These are phyloP conservation scores for Basipetospora chlamydospora DNA, from an alignment of 2,329 filamentous ascomycete genomes.

Conservation along the genomic window DNA sequence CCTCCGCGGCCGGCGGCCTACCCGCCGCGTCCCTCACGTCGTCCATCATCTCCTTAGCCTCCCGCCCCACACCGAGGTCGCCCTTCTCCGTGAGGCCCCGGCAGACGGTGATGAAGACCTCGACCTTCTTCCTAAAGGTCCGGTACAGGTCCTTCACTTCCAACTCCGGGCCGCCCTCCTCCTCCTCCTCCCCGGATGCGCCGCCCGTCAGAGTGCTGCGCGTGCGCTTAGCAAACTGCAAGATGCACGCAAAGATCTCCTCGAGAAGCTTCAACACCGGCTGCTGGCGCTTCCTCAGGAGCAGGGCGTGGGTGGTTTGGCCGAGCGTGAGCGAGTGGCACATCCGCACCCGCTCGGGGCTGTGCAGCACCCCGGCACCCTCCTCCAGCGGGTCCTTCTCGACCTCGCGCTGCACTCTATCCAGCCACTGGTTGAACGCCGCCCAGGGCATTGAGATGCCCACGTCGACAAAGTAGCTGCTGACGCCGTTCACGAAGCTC, in stretches of 20 bases:
- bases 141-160: constrained; percentile 40
- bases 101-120: constrained; percentile 61
- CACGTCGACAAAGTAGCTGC: constrained; percentile 66
- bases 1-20: constrained; percentile 25
- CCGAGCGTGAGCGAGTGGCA: constrained; percentile 63
- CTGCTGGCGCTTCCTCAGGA: constrained; percentile 61
- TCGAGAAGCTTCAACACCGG: constrained; percentile 61
- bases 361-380: constrained; percentile 34
- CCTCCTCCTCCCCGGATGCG: constrained; percentile 12
- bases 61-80: constrained; percentile 23
- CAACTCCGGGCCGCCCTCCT: constrained; percentile 9
- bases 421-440: constrained; percentile 51
- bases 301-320: constrained; percentile 56
- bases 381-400: constrained; percentile 24
- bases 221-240: constrained; percentile 49
- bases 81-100: constrained; percentile 52
- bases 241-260: constrained; percentile 58
- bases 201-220: constrained; percentile 24
- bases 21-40: constrained; percentile 21
- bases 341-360: constrained; percentile 51
- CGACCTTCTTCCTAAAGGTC: constrained; percentile 55
- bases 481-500: constrained; percentile 61
- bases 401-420: constrained; percentile 45
- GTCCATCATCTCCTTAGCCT: constrained; percentile 15
- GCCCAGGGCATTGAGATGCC: constrained; percentile 63